Base-by-base conservation (phyloP, 2,329 filamentous ascomycete genomes). In the Didymosphaeria variabile region DNA sequence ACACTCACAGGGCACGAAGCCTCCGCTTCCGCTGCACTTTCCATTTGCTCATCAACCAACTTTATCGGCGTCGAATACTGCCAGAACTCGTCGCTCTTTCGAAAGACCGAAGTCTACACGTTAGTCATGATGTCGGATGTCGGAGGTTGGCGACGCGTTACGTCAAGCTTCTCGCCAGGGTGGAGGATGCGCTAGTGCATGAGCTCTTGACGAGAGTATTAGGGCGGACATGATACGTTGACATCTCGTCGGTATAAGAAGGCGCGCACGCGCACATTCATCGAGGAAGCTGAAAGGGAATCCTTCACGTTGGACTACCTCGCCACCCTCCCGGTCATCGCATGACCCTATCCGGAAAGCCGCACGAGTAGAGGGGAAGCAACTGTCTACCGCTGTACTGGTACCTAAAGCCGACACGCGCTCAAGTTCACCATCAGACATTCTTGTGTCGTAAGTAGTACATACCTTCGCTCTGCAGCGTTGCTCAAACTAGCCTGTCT, bases 181-280 rank as follows among this genome's bases (percentile, higher is more conserved):
- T n/a, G 17, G 15, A 19, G 32, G 12, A 52, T 38, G 49, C 49
- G 51, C 36, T 53, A 53, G 51, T 42, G 51, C 13, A 21, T 17
- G 34, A 53, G 19, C 21, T 19, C 51, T 15, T n/a, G n/a, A 40
- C 26, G 38, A 45, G 34, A 45, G 53, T 47, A 55, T n/a, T 55
- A 55, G 53, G 53, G 42, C 53, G 42, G 42, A 55, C n/a, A 12
- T 45, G 13, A 45, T 23, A 38, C 9, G 19, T 17, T 29, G 34
- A n/a, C 50, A 21, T 26, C 50, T 47, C 36, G 17, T 15, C n/a
- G 17, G 21, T 49, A 49, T 32, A 49, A 49, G 19, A 10, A 49
- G 13, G 45, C 45, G 23, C 29, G 6, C 42, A 23, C 45, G 26
- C 29, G 23, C 42, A 15, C 15, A 36, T 36, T 8, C 34, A 8